Base-by-base conservation (phyloP, 805 yeast genomes). In the Saccharomycopsis sp. region DNA sequence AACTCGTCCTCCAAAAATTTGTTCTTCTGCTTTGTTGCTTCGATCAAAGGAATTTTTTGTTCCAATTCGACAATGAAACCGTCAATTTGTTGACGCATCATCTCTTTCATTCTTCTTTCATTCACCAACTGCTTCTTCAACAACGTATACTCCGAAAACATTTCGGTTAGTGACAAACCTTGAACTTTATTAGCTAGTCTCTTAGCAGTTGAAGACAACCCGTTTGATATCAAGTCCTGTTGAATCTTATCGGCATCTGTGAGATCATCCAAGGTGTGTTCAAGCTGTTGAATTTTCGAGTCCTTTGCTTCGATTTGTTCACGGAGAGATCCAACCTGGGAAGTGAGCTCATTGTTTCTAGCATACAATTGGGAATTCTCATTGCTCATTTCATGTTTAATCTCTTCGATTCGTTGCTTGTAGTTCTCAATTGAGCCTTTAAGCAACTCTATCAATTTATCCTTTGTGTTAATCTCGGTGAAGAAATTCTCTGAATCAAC, bases 31-130 rank as follows among this genome's bases (percentile, higher is more conserved):
- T 68, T 77, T 51, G 77, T 81, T 39, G 77, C 79, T 60, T 64
- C 73, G 35, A 89, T 69, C 2, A 79, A 63, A 0, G 97, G 96
- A 41, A 84, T 77, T 52, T 82, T 78, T 22, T 72, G 67, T 52
- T 86, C 94, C 47, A 88, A 64, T 57, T 87, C 96, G 15, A 68
- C 66, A 23, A 87, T 75, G 49, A 89, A 77, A 1, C 68, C 64
- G 50, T 81, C 80, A 43, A 88, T 65, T 57, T 85, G 89, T 26
- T 64, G 58, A 41, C 87, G 82, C 45, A 89, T 65, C 41, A 72
- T 69, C 43, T 75, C 77, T 50, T 83, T 85, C 39, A 81, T 80
- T 13, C 78, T 68, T 51, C 77, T 73, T 58, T 86, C 95, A 39
- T 74, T 69, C 2, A 74, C 67, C 36, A 84, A 62, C 49, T 80